Evolutionary conservation across 495 filamentous ascomycete genomes (phyloP).

Genomic region (Massariosphaeria phaeospora): DNA sequence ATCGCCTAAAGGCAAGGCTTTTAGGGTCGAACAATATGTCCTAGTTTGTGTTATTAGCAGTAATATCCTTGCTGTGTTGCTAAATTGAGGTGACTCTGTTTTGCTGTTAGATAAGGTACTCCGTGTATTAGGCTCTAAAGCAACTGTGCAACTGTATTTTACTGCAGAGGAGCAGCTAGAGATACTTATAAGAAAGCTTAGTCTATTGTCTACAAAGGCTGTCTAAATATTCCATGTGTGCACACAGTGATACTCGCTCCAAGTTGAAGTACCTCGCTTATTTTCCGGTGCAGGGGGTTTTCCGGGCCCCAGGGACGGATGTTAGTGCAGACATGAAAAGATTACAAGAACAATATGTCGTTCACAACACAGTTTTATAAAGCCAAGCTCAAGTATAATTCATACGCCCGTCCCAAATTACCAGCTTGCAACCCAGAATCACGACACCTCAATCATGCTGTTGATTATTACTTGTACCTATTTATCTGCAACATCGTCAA

Average conservation of each 20-base stretch:
- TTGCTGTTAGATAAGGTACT: background rate
- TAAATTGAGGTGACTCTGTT: background rate
- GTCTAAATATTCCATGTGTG: background rate
- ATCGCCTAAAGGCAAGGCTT: background rate
- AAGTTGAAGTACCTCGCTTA: background rate
- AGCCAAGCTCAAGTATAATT: background rate
- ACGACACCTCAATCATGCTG: slow-evolving; percentile 9
- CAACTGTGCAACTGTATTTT: background rate
- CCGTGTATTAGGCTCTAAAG: background rate
- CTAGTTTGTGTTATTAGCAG: background rate
- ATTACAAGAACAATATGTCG: background rate
- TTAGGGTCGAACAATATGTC: background rate
- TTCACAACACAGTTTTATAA: background rate
- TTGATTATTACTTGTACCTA: slow-evolving; percentile 5
- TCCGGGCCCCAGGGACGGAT: background rate
- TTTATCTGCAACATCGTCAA: background rate
- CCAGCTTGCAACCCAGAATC: slow-evolving; percentile 2
- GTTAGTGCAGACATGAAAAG: slow-evolving; percentile 5
- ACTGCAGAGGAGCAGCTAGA: background rate
- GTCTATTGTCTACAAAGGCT: background rate
- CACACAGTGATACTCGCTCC: background rate
- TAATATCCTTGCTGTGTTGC: background rate
- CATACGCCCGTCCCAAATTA: slow-evolving; percentile 1
- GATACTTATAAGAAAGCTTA: background rate
- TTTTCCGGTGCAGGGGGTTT: background rate